Evolutionary conservation across 768 basidiomycete species (phyloP).

Genomic region (Leccinum truebloodii): DNA sequence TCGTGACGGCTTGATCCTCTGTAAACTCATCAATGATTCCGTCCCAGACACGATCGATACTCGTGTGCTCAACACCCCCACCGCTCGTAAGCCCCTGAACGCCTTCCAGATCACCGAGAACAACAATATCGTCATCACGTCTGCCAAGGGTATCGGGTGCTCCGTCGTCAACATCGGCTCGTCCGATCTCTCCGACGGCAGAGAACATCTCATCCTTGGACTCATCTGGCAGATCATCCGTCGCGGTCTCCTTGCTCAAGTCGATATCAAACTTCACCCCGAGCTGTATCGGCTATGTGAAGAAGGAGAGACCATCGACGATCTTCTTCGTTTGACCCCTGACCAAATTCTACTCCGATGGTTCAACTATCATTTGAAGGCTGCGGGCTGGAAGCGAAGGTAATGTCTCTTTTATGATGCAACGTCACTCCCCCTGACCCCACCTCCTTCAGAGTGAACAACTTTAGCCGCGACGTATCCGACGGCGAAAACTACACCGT

Average conservation of each 20-base stretch:
- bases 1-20: conserved; percentile 92
- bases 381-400: conserved; percentile 89
- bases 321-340: conserved; percentile 89
- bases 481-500: conserved; percentile 99
- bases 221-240: conserved; percentile 99
- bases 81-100: conserved; percentile 80
- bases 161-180: conserved; percentile 99
- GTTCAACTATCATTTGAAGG: conserved; percentile 99
- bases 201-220: conserved; percentile 96
- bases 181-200: conserved; percentile 85
- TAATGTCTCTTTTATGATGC: conserved; percentile 28
- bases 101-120: conserved; percentile 99
- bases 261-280: conserved; percentile 98
- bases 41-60: conserved; percentile 99
- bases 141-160: conserved; percentile 97
- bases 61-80: conserved; percentile 94
- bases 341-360: conserved; percentile 97
- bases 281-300: conserved; percentile 95
- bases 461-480: conserved; percentile 96
- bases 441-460: conserved; percentile 71
- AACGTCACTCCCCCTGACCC: conserved; percentile 3
- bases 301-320: conserved; percentile 96
- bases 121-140: conserved; percentile 99
- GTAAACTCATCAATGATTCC: conserved; percentile 98
- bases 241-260: conserved; percentile 87